phyloP scores from a whole-genome alignment of 805 yeast species.

The Lipomyces spencermartinsiae region DNA sequence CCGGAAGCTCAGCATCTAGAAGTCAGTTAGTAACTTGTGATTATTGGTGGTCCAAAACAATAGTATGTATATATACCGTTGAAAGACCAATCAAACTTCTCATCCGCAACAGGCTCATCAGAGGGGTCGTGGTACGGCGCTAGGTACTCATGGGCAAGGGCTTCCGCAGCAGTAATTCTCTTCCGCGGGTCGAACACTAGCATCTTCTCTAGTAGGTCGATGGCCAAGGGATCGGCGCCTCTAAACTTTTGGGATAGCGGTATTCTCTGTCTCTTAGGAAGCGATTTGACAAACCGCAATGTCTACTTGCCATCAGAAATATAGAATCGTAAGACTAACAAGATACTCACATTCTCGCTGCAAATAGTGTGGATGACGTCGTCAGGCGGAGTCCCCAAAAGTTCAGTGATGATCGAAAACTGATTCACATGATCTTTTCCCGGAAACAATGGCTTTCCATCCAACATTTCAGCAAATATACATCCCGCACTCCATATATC shows the following conservation, averaged over 20 bases:
- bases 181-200: conserved; percentile 93
- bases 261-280: conserved; percentile 92
- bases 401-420: conserved; percentile 93
- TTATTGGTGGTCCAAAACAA: background rate
- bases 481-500: conserved; percentile 99
- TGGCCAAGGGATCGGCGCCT: conserved; percentile 72
- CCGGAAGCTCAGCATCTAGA: conserved; percentile 85
- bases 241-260: conserved; percentile 84
- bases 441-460: conserved; percentile 95
- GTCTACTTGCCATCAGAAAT: conserved; percentile 50
- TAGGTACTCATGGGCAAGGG: conserved; percentile 86
- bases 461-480: conserved; percentile 96
- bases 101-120: conserved; percentile 94
- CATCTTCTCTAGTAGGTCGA: conserved; percentile 87
- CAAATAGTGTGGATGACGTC: conserved; percentile 97
- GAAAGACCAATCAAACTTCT: conserved; percentile 96
- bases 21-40: conserved; percentile 2
- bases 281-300: conserved; percentile 86
- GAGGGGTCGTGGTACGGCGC: conserved; percentile 96
- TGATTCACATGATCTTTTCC: conserved; percentile 99
- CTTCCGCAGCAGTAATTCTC: conserved; percentile 91
- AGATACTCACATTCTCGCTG: conserved; percentile 66
- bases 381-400: conserved; percentile 93
- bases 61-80: conserved; percentile 55
- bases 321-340: background rate